Evolutionary conservation across 2,329 filamentous ascomycete genomes (phyloP), one percentile per base, ranked within the genome.

Genomic region (Diaporthe vaccinii): DNA sequence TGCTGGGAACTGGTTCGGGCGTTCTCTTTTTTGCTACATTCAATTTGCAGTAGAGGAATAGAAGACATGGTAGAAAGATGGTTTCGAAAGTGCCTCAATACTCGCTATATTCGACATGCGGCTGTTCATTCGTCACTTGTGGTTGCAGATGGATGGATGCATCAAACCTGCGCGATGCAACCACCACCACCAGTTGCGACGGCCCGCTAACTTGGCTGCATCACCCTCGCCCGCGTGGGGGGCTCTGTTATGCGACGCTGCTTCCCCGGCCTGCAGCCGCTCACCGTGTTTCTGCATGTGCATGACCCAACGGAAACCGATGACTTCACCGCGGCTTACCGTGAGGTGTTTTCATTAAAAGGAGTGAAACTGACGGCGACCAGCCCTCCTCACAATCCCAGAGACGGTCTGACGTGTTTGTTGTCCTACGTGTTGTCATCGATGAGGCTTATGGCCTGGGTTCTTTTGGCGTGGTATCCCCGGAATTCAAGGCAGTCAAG

Each of bases 271-370:
- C 62, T 36, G 31, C 62, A 39, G 46, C 31, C 12, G 10, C 65
- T 68, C 65, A 68, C 65, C 65, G 65, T 68, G 46, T 53, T 68
- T 68, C 46, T 68, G 46, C 65, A 53, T 17, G 41, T 39, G 34
- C 65, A 53, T 68, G 46, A 39, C 62, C 31, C 46, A 31, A 25
- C 46, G 22, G 5, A 12, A n/a, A 22, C 31, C 15, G 28, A 25
- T 36, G 31, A n/a, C 46, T 39, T 53, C 20, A 17, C 28, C 39
- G 9, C 28, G 61, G 20, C 14, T 53, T 15, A 39, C 46, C n/a
- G n/a, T 28, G 31, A 28, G n/a, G n/a, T 22, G 7, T 3, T 12
- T 4, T 31, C 20, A 36, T 61, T 41, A 12, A 12, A 34, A 34
- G 15, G 17, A 2, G 20, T 25, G 34, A 39, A 25, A 41, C 12